phyloP scores from a whole-genome alignment of 192 early-diverging fungal genomes.

The Rhizophagus clarus region DNA sequence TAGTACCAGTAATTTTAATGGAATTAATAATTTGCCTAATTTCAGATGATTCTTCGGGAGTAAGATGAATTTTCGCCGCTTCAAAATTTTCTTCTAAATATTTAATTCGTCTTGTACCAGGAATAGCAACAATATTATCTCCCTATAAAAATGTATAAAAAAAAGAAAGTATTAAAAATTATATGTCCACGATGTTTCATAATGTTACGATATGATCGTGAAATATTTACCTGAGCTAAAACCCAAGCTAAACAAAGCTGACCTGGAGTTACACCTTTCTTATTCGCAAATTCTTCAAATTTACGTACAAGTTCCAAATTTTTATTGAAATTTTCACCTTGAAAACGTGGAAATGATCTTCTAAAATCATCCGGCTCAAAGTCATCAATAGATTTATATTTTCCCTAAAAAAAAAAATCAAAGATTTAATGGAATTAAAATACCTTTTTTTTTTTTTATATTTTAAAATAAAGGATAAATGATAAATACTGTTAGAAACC shows the following conservation, averaged over 20 bases:
- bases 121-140: slow-evolving; percentile 46
- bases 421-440: slow-evolving; percentile 24
- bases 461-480: background rate
- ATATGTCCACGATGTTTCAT: too few relatives aligned
- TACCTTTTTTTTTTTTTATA: background rate
- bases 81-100: slow-evolving; percentile 47
- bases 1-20: too few relatives aligned
- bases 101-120: slow-evolving; percentile 55
- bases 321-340: slow-evolving; percentile 57
- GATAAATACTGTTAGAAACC: slow-evolving; percentile 58
- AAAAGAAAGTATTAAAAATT: too few relatives aligned
- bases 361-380: slow-evolving; percentile 58
- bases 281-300: slow-evolving; percentile 51
- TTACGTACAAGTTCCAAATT: slow-evolving; percentile 62
- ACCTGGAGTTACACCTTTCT: slow-evolving; percentile 50
- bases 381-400: slow-evolving; percentile 55
- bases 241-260: slow-evolving; percentile 72
- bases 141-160: too few relatives aligned
- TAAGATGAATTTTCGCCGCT: slow-evolving; percentile 41
- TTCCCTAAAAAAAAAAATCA: slow-evolving; percentile 59
- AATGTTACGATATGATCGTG: too few relatives aligned
- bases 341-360: slow-evolving; percentile 55
- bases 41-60: slow-evolving; percentile 35
- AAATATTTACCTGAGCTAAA: slow-evolving; percentile 58
- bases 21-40: slow-evolving; percentile 34